A percentile compares a stretch with the other conserved stretches of the same genome.
Evolutionary conservation across 2,329 filamentous ascomycete genomes (phyloP).

Genomic region (Phyllosticta citribraziliensis): DNA sequence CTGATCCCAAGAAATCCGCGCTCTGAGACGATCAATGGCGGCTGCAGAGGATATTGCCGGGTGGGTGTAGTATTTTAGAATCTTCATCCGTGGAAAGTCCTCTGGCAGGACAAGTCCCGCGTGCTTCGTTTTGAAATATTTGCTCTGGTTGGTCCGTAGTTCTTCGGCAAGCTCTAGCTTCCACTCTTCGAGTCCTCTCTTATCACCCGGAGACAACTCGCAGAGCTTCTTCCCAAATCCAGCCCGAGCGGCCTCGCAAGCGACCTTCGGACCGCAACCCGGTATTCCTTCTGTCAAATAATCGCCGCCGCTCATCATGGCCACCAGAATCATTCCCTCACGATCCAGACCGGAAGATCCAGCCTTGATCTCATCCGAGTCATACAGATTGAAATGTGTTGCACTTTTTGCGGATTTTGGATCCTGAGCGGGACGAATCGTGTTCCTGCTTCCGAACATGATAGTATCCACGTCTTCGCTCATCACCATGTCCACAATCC

Average conservation of each 20-base stretch:
- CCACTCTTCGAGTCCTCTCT: constrained; percentile 56
- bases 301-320: constrained; percentile 90
- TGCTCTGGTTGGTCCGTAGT: constrained; percentile 71
- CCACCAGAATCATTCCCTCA: constrained; percentile 87
- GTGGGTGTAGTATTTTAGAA: constrained; percentile 79
- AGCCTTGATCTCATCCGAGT: constrained; percentile 48
- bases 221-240: constrained; percentile 76
- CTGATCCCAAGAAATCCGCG: constrained; percentile 50
- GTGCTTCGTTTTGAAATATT: constrained; percentile 68
- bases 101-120: constrained; percentile 66
- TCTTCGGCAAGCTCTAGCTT: constrained; percentile 62
- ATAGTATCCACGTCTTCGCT: constrained; percentile 95
- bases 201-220: constrained; percentile 42
- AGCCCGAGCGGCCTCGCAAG: constrained; percentile 80
- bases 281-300: constrained; percentile 83
- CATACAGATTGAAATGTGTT: constrained; percentile 80
- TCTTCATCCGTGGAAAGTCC: constrained; percentile 67
- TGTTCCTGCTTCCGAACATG: constrained; percentile 85
- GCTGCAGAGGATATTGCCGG: constrained; percentile 64
- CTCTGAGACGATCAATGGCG: constrained; percentile 46
- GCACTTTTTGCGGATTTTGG: constrained; percentile 53
- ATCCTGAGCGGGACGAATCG: constrained; percentile 73
- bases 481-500: constrained; percentile 79
- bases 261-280: constrained; percentile 77
- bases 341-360: constrained; percentile 56